Conservation (phyloP, 495 filamentous ascomycete genomes). For the Podospora pseudoanserina region DNA sequence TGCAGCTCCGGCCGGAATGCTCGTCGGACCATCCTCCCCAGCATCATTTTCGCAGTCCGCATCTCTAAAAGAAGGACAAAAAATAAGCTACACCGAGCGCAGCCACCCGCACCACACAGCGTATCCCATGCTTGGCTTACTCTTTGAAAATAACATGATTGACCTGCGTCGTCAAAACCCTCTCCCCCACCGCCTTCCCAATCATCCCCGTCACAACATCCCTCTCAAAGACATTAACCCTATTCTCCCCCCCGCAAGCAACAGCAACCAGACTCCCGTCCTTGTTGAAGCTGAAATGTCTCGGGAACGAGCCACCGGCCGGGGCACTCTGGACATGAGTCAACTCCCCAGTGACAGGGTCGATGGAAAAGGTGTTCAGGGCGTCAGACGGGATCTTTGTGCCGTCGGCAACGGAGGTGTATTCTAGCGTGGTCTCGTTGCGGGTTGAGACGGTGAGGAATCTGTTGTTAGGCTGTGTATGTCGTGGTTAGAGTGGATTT, state of each 20-base stretch:
- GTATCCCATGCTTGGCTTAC: conserved; percentile 19
- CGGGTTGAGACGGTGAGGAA: conserved; percentile 65
- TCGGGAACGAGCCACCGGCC: conserved; percentile 57
- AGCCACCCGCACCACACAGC: neutral
- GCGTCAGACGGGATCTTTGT: conserved; percentile 45
- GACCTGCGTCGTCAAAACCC: conserved; percentile 49
- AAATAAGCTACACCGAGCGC: neutral
- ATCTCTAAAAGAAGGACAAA: neutral
- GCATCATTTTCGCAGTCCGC: neutral
- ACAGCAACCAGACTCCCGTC: conserved; percentile 58
- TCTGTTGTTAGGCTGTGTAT: conserved; percentile 49
- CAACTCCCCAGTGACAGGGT: conserved; percentile 47
- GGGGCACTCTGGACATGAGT: conserved; percentile 48
- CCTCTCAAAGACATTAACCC: conserved; percentile 58
- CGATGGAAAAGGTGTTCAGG: conserved; percentile 46
- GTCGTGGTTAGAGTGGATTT: conserved; percentile 4
- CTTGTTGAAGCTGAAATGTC: conserved; percentile 64
- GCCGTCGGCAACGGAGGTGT: conserved; percentile 37
- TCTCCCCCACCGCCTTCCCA: conserved; percentile 47
- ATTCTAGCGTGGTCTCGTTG: conserved; percentile 50
- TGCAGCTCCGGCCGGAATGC: neutral
- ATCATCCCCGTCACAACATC: conserved; percentile 55
- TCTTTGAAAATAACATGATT: conserved; percentile 63
- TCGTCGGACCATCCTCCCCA: too few species aligned
- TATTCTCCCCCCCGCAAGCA: conserved; percentile 54